These are phyloP conservation scores for Pseudocercospora macadamiae DNA, from an alignment of 2,329 filamentous ascomycete genomes.

Conservation along the genomic window DNA sequence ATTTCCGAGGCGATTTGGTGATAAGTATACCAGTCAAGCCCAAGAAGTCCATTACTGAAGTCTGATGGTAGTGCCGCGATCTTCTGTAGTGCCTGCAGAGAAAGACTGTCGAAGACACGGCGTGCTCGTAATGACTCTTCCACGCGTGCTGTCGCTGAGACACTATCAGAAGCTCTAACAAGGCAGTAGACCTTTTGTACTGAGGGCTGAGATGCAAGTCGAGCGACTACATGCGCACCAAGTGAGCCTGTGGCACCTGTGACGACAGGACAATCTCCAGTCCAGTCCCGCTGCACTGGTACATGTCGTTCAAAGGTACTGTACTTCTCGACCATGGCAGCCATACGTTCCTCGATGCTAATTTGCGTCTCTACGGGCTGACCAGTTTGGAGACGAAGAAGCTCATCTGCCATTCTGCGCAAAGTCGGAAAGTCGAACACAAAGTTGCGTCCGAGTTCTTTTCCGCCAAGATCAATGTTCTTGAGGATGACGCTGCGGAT, in stretches of 20 bases:
- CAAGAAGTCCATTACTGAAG: slow-evolving; percentile 1
- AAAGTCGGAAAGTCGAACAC: slow-evolving; percentile 61
- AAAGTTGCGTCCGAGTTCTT: slow-evolving; percentile 57
- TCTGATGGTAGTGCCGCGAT: slow-evolving; percentile 34
- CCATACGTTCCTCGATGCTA: slow-evolving; percentile 47
- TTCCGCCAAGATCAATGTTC: slow-evolving; percentile 53
- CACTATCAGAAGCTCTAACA: slow-evolving; percentile 50
- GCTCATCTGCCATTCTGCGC: slow-evolving; percentile 47
- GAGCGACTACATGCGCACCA: slow-evolving; percentile 59
- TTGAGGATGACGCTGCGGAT: slow-evolving; percentile 57
- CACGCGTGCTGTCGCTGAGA: slow-evolving; percentile 39
- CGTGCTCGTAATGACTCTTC: slow-evolving; percentile 39
- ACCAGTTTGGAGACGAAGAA: slow-evolving; percentile 48
- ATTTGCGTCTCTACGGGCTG: slow-evolving; percentile 33
- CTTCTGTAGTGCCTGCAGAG: slow-evolving; percentile 34
- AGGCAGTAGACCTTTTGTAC: slow-evolving; percentile 53
- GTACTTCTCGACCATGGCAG: slow-evolving; percentile 48
- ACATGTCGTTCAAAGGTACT: slow-evolving; percentile 37
- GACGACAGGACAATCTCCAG: slow-evolving; percentile 37
- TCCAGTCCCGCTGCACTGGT: slow-evolving; percentile 12
- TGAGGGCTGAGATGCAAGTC: slow-evolving; percentile 34
- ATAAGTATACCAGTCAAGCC: not conserved
- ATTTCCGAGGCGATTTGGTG: slow-evolving; percentile 1
- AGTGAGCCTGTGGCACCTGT: slow-evolving; percentile 69
- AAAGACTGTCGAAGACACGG: slow-evolving; percentile 38